phyloP scores from a whole-genome alignment of 495 filamentous ascomycete genomes.

The Filosporella fistucella region DNA sequence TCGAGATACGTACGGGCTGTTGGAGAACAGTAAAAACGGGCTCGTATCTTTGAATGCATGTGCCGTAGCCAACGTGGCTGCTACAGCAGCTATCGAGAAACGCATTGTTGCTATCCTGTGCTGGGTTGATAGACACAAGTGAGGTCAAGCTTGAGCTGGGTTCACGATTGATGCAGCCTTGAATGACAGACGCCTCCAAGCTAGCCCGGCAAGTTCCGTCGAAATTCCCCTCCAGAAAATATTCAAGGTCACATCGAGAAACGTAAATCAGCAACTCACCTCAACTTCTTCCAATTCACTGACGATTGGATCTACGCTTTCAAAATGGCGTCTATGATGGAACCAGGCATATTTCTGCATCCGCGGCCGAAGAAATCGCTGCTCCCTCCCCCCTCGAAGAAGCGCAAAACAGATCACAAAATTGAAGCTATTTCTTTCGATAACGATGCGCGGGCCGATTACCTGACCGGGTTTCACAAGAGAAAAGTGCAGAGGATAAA shows the following conservation, averaged over 20 bases:
- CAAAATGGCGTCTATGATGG: conserved; percentile 5
- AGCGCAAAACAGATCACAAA: conserved; percentile 52
- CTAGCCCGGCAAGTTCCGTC: neutral
- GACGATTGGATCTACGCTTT: conserved; percentile 3
- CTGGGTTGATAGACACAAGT: neutral
- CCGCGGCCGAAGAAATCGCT: conserved; percentile 43
- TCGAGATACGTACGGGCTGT: conserved; percentile 57
- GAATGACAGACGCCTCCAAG: neutral
- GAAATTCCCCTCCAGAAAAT: conserved; percentile 8
- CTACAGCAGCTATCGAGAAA: conserved; percentile 53
- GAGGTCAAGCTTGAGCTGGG: conserved; percentile 5
- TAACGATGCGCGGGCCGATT: conserved; percentile 68
- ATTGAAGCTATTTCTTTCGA: conserved; percentile 86
- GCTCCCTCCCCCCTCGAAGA: conserved; percentile 52
- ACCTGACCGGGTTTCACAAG: conserved; percentile 93
- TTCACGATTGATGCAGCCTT: neutral
- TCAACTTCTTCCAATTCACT: neutral
- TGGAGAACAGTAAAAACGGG: conserved; percentile 82
- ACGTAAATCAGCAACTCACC: too few relatives aligned
- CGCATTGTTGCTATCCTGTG: conserved; percentile 45
- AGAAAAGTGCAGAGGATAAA: conserved; percentile 81
- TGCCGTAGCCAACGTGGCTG: conserved; percentile 52
- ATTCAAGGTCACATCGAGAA: neutral
- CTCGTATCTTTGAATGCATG: conserved; percentile 79
- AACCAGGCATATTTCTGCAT: conserved; percentile 35